Conservation (phyloP, 495 filamentous ascomycete species). For the Aspergillus panamensis region DNA sequence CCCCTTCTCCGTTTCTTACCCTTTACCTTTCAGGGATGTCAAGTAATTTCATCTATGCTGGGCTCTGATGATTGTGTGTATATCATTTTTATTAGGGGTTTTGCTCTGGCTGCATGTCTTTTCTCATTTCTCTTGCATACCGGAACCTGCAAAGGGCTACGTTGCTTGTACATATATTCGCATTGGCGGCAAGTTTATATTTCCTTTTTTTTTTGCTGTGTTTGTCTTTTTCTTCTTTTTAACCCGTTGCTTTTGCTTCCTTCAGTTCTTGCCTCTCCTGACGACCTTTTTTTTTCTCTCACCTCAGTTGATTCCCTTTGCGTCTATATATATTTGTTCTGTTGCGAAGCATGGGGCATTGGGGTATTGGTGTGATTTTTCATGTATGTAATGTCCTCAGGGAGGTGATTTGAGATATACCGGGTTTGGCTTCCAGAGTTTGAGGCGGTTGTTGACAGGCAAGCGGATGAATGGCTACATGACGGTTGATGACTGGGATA, state of each 20-base stretch:
- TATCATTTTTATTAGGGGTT: constrained; percentile 25
- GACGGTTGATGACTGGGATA: constrained; percentile 2
- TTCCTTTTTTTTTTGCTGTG: constrained; percentile 2
- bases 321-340: constrained; percentile 23
- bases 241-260: constrained; percentile 2
- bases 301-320: constrained; percentile 13
- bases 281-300: not conserved
- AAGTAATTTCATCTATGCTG: constrained; percentile 10
- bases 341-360: constrained; percentile 16
- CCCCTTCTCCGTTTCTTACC: not conserved
- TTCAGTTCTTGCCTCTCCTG: not conserved
- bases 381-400: constrained; percentile 19
- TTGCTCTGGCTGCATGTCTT: constrained; percentile 14
- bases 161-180: constrained; percentile 31
- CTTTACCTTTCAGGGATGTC: not conserved
- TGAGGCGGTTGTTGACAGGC: too few relatives aligned
- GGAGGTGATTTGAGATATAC: constrained; percentile 21
- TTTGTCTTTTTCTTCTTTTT: constrained; percentile 13
- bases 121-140: constrained; percentile 20
- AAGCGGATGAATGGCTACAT: not conserved
- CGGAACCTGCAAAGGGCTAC: constrained; percentile 19
- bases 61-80: constrained; percentile 23
- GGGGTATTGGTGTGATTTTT: constrained; percentile 17
- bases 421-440: constrained; percentile 12
- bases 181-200: constrained; percentile 27